phyloP scores from a whole-genome alignment of 208 protist species.

The Hexamita inflata region DNA sequence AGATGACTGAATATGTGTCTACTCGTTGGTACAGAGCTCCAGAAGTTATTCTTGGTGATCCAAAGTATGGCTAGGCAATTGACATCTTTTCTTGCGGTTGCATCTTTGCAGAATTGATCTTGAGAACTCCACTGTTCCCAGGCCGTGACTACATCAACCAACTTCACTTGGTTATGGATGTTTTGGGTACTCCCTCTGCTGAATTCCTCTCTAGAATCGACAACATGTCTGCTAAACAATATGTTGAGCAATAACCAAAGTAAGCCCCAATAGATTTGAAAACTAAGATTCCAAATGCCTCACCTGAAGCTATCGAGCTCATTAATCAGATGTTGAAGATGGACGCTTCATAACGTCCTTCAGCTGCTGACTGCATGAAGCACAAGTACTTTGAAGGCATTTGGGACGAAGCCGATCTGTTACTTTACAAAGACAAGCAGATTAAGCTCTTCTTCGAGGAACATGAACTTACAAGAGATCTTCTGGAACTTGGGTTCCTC shows the following conservation, averaged over 20 bases:
- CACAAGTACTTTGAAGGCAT: slow-evolving; percentile 67
- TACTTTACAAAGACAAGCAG: background rate
- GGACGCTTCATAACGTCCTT: slow-evolving; percentile 63
- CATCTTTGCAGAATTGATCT: slow-evolving; percentile 89
- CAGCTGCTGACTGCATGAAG: slow-evolving; percentile 66
- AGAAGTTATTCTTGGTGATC: slow-evolving; percentile 85
- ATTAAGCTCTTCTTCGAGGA: slow-evolving; percentile 19
- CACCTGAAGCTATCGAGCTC: slow-evolving; percentile 58
- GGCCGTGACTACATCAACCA: slow-evolving; percentile 77
- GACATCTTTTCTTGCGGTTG: slow-evolving; percentile 95
- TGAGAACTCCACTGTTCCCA: slow-evolving; percentile 64
- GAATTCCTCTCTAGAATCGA: slow-evolving; percentile 38
- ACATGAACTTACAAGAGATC: slow-evolving; percentile 9
- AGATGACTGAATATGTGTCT: slow-evolving; percentile 79
- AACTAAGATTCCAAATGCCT: slow-evolving; percentile 30
- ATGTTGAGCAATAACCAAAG: slow-evolving; percentile 28
- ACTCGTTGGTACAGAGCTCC: slow-evolving; percentile 97
- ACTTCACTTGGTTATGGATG: slow-evolving; percentile 52
- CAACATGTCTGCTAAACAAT: slow-evolving; percentile 29
- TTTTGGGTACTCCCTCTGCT: slow-evolving; percentile 40
- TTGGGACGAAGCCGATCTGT: background rate
- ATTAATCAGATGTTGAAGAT: slow-evolving; percentile 62
- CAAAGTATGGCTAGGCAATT: slow-evolving; percentile 70
- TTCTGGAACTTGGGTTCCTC: slow-evolving; percentile 16
- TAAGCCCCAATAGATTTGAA: slow-evolving; percentile 14